Evolutionary conservation across 164 flowering plant species (phyloP).

Genomic region (Dillenia suffruticosa): DNA sequence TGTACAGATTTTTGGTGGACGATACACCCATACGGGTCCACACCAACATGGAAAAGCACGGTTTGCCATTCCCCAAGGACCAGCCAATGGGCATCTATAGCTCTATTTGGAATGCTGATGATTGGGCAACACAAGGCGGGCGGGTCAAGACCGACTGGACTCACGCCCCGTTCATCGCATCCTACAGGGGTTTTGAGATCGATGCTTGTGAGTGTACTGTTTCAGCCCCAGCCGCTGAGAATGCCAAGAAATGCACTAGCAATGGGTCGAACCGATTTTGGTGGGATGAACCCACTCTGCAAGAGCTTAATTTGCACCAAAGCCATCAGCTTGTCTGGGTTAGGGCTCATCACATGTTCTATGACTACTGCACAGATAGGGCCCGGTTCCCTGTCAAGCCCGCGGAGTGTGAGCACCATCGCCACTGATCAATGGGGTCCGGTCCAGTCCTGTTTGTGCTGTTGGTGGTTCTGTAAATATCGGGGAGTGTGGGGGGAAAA

Average conservation of each 20-base stretch:
- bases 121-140: slow-evolving; percentile 99
- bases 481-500: background rate
- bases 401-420: slow-evolving; percentile 68
- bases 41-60: slow-evolving; percentile 67
- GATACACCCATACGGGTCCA: slow-evolving; percentile 86
- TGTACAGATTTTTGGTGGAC: slow-evolving; percentile 71
- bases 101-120: slow-evolving; percentile 99
- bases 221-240: slow-evolving; percentile 31
- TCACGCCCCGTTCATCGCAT: slow-evolving; percentile 78
- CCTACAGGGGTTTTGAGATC: slow-evolving; percentile 74
- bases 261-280: slow-evolving; percentile 38
- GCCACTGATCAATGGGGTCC: slow-evolving; percentile 8
- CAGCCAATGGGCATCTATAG: slow-evolving; percentile 98
- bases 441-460: background rate
- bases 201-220: slow-evolving; percentile 64
- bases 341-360: slow-evolving; percentile 69
- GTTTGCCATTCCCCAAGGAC: slow-evolving; percentile 74
- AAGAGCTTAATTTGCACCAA: slow-evolving; percentile 79
- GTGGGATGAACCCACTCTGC: slow-evolving; percentile 84
- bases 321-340: slow-evolving; percentile 94
- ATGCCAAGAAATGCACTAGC: slow-evolving; percentile 42
- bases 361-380: slow-evolving; percentile 76
- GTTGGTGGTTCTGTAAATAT: background rate
- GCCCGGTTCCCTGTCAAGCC: slow-evolving; percentile 69
- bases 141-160: slow-evolving; percentile 86